Evolutionary conservation across 2,329 filamentous ascomycete species (phyloP), one percentile per base, ranked within the genome.

Genomic region (Rachicladosporium sp.): DNA sequence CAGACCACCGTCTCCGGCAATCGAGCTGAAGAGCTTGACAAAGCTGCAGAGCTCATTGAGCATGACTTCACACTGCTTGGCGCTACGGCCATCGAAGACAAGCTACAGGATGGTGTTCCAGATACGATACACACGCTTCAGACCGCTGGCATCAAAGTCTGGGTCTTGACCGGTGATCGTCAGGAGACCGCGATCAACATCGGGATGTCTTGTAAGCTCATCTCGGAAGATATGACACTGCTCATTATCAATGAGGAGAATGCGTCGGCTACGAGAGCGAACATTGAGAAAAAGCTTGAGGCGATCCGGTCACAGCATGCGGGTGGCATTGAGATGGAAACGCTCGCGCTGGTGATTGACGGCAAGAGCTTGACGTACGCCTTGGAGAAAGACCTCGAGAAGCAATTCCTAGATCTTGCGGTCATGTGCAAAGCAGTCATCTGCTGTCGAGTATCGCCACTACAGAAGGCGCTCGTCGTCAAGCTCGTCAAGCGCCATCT

Each of bases 101-200:
- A n/a, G n/a, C n/a, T n/a, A n/a, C n/a, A n/a, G n/a, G n/a, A n/a
- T n/a, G 62, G 93, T 39, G 91, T 98, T 10, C 91, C 91, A 2
- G 91, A 98, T 61, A 98, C 91, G 0, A 98, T 98, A 43, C 87
- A 95, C 60, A 98, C 91, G 0, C 70, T 98, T 21, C 93, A 98
- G 61, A 84, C 88, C 48, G 91, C 93, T 15, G 89, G 88, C 39
- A 96, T 98, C 70, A 98, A 98, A 65, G 81, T 98, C 41, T 98
- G 91, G 91, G 91, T 98, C 13, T 64, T 98, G 61, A 98, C 91
- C 31, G 91, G 91, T 52, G 91, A 98, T 68, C 78, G 91, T 53
- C 93, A 98, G 64, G 91, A 98, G 63, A 98, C 91, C 19, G 91
- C 91, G 41, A 98, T 98, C 73, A 98, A 98, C 61, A 98, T 98